A percentile compares a stretch with the other conserved stretches of the same genome.
These are phyloP conservation scores for Candida neerlandica DNA, from an alignment of 1,139 yeast species.

Conservation along the genomic window DNA sequence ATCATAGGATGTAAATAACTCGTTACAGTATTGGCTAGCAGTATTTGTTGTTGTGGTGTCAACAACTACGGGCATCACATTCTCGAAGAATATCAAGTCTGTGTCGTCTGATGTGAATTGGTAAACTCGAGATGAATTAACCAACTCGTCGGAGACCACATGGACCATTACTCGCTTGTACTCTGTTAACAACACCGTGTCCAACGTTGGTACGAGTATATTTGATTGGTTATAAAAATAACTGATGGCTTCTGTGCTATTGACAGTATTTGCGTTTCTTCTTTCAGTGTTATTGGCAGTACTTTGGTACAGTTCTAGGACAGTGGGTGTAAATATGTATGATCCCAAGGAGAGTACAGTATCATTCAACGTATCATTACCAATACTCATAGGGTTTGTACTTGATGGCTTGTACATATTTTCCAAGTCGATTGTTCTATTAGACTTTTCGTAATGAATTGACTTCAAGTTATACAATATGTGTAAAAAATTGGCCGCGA, in stretches of 20 bases:
- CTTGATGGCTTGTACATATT: constrained; percentile 11
- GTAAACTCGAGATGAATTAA: constrained; percentile 21
- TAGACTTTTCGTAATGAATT: constrained; percentile 17
- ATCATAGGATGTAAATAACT: constrained; percentile 3
- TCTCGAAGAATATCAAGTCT: constrained; percentile 22
- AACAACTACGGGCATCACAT: constrained; percentile 18
- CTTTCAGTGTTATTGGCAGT: background rate
- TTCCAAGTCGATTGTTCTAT: constrained; percentile 13
- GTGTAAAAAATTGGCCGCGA: constrained; percentile 57
- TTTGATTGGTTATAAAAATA: constrained; percentile 26
- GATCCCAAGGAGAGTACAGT: constrained; percentile 23
- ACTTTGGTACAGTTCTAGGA: constrained; percentile 18
- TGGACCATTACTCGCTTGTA: constrained; percentile 45
- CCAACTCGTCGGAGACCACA: constrained; percentile 31
- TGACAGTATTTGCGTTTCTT: background rate
- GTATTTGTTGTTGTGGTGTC: constrained; percentile 12
- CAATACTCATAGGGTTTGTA: constrained; percentile 18
- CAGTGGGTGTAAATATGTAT: constrained; percentile 31
- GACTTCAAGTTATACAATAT: constrained; percentile 51
- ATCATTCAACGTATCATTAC: constrained; percentile 33
- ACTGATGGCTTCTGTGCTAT: background rate
- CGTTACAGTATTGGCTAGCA: constrained; percentile 13
- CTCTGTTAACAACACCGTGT: constrained; percentile 43
- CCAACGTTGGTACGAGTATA: constrained; percentile 40
- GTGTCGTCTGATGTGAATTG: constrained; percentile 24